phyloP scores from a whole-genome alignment of 1,284 basidiomycete species.

The Austroboletus rostrupii region DNA sequence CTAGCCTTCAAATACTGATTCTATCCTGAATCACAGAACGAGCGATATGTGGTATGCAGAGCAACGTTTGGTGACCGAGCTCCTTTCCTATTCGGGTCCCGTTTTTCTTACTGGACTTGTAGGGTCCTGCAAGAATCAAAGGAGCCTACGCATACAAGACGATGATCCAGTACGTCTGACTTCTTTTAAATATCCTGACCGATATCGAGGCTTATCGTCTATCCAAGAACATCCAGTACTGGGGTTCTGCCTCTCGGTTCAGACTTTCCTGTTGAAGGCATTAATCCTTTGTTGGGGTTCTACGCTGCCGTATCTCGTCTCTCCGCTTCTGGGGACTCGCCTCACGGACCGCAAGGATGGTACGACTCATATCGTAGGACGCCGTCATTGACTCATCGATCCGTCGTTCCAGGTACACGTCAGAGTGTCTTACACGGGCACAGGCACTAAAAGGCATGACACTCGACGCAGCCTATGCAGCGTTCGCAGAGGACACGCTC shows the following conservation, averaged over 20 bases:
- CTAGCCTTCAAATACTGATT: not conserved
- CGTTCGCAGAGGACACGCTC: slow-evolving; percentile 68
- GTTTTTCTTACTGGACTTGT: not conserved
- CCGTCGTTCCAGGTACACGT: slow-evolving; percentile 52
- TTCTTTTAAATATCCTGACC: not conserved
- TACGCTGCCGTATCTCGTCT: slow-evolving; percentile 83
- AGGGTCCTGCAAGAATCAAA: slow-evolving; percentile 77
- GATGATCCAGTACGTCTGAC: slow-evolving; percentile 59
- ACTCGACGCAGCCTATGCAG: slow-evolving; percentile 80
- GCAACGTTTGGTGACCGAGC: slow-evolving; percentile 55
- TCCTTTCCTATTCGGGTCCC: slow-evolving; percentile 20
- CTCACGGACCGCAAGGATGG: slow-evolving; percentile 82
- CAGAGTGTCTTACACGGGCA: slow-evolving; percentile 67
- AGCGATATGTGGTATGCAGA: slow-evolving; percentile 93
- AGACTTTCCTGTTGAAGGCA: slow-evolving; percentile 87
- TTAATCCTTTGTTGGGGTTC: slow-evolving; percentile 79
- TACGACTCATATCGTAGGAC: slow-evolving; percentile 30
- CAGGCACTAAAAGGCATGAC: slow-evolving; percentile 87
- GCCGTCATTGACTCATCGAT: not conserved
- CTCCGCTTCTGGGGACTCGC: slow-evolving; percentile 66
- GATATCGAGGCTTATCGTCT: not conserved
- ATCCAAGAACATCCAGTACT: slow-evolving; percentile 36
- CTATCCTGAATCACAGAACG: slow-evolving; percentile 43
- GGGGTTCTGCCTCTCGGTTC: slow-evolving; percentile 76
- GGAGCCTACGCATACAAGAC: slow-evolving; percentile 88